Base-by-base conservation (phyloP, 2,329 filamentous ascomycete species). In the Pestalotiopsis sp. region DNA sequence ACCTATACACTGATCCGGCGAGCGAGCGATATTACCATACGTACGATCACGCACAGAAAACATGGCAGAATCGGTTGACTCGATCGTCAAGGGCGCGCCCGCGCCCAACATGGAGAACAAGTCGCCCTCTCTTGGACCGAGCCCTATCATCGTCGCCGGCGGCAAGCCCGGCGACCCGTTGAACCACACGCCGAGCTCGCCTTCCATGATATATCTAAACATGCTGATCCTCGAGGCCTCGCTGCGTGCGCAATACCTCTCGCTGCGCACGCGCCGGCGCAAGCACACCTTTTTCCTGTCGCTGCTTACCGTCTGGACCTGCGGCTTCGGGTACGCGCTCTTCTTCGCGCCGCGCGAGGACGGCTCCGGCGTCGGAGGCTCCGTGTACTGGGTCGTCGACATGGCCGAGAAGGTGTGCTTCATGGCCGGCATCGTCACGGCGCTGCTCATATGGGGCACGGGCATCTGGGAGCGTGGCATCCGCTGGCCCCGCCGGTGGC, bases 311-410 rank as follows among this genome's bases (percentile, higher is more conserved):
- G 77, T 91, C 36, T 99, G 96, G 96, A 91, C 94, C 61, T 82
- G 89, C 70, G 92, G 92, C 75, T 98, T 98, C 82, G 90, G 90
- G 72, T 98, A 98, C 81, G 92, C 93, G 12, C 88, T 98, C 63
- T 98, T 97, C 84, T 88, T 98, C 73, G 92, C 94, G n/a, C 95
- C 95, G n/a, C 90, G 95, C 72, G 95, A 98, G 80, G 95, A 98
- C 84, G 95, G 95, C 72, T 90, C 89, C 73, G 95, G 95, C 49
- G 90, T 97, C 5, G 96, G 96, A 66, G 95, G 96, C 40, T 95
- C 92, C 14, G 94, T 97, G 66, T 99, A 99, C 85, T 98, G 95
- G 95, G 91, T 97, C 36, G 89, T 98, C 3, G 95, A 98, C 76
- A 93, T 93, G 78, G 89, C 89, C 7, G 93, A 98, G 82, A 97